Base-by-base conservation (phyloP, 2,329 filamentous ascomycete species). In the Venturia pyrina region DNA sequence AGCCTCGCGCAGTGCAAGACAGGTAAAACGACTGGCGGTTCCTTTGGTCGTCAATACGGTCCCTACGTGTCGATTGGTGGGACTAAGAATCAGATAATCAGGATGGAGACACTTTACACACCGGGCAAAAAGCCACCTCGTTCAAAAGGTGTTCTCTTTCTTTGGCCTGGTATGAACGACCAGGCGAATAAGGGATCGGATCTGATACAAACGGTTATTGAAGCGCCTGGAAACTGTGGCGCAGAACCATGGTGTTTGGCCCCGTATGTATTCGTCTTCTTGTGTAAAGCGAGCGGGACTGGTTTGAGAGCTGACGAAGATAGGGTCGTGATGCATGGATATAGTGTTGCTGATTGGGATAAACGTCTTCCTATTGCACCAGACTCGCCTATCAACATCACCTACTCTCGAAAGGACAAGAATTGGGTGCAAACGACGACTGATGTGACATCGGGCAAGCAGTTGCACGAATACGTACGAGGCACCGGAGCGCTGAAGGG, bases 311-410 rank as follows among this genome's bases (percentile, higher is more conserved):
- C 24, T 57, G 15, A 57, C 50, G 50, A 32, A 7, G 34, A 24
- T 15, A 57, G 24, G n/a, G 37, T 37, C 53, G 43, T 46, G 62
- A 64, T 64, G 62, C 62, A 64, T 32, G 62, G 62, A 13, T 28
- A 28, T 21, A 46, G 21, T 32, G 43, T 46, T 11, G 62, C 62
- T 17, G 62, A 64, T 24, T 37, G 21, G 21, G 62, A 64, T 19
- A 41, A 46, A 13, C 40, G 24, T 19, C 7, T 53, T 15, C 43
- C 43, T 8, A 64, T 64, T n/a, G 41, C 32, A 13, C 41, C 62
- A 53, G 62, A 64, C 43, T 24, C 62, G 41, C 17, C 43, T 7
- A 53, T 64, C 28, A 46, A 46, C 13, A 64, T 64, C 41, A 50
- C 43, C 17, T 64, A 64, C n/a, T 46, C 11, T 10, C 48, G n/a